These are phyloP conservation scores for Selaginella tamariscina DNA, from an alignment of 75 land plant genomes.

Conservation along the genomic window DNA sequence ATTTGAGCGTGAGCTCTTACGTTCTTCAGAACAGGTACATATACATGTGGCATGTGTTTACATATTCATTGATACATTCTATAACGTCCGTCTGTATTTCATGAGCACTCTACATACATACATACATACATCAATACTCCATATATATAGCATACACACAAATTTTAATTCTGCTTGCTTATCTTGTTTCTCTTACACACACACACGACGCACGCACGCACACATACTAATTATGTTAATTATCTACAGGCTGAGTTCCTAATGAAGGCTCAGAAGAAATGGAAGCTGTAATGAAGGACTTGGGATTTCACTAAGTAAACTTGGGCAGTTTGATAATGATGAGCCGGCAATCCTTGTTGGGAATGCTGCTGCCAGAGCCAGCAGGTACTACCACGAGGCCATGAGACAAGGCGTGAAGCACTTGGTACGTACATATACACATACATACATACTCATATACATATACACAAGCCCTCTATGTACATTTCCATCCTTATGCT, in stretches of 20 bases:
- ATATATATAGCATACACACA: background rate
- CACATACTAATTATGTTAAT: background rate
- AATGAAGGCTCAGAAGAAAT: conserved; percentile 86
- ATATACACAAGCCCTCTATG: too few species aligned
- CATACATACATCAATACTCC: background rate
- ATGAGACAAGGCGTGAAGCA: conserved; percentile 70
- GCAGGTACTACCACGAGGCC: conserved; percentile 63
- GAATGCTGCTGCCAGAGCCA: conserved; percentile 83
- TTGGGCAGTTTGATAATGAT: conserved; percentile 76
- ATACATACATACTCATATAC: too few species aligned
- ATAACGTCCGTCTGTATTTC: background rate
- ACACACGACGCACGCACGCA: background rate
- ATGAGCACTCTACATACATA: background rate
- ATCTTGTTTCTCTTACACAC: background rate
- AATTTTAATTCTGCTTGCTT: background rate
- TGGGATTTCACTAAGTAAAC: conserved; percentile 70
- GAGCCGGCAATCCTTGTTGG: conserved; percentile 53
- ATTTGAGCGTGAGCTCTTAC: conserved; percentile 3
- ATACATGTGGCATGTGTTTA: too few species aligned
- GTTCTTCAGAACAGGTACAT: background rate
- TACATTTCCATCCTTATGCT: too few species aligned
- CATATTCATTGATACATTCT: too few species aligned
- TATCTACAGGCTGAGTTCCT: conserved; percentile 64
- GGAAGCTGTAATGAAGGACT: conserved; percentile 88
- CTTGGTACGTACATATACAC: conserved; percentile 45